Base-by-base conservation (phyloP, 169 alveolate species). In the Haemoproteus tartakovskyi region DNA sequence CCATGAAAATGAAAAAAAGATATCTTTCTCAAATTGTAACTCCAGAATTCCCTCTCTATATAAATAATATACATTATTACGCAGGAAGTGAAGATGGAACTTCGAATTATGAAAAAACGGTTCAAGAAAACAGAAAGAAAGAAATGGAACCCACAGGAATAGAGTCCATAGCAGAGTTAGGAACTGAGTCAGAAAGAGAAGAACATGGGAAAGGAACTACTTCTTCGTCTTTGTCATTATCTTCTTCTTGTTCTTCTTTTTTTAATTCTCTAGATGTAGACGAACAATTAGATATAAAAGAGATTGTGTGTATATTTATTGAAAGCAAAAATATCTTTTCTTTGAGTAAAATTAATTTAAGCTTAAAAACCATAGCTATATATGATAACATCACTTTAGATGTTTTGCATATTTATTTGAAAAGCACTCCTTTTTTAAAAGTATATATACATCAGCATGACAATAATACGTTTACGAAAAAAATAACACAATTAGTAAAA, bases 1-100 rank as follows among this genome's bases (percentile, higher is more conserved):
- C 84, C 0, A 43, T 74, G 41, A 59, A 79, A 38, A 33, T 56
- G 45, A 61, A 62, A 24, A 79, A 60, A 50, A 79, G 86, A 41
- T 62, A 51, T 60, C 61, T 79, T 26, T 79, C 86, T 19, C 86
- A 79, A 26, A 79, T 79, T 11, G 86, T 79, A 14, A 62, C 86
- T 6, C 86, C 86, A n/a, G 86, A 79, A 37, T 52, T 52, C n/a
- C 86, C 86, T n/a, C 40, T 79, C n/a, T 79, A 79, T 33, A 22
- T 79, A 36, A 74, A 74, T 26, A 74, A 74, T 21, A 74, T 74
- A 74, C 84, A 74, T n/a, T 74, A 74, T 27, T 74, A 56, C 26
- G 33, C 26, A 22, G 14, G 12, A 5, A 24, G 19, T 19, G 78
- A 57, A 5, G 29, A 62, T 8, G 29, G 21, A 27, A 27, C 43